Evolutionary conservation across 306 rosid species (phyloP), one percentile per base, ranked within the genome.

Genomic region (Dalbergia cultrata): DNA sequence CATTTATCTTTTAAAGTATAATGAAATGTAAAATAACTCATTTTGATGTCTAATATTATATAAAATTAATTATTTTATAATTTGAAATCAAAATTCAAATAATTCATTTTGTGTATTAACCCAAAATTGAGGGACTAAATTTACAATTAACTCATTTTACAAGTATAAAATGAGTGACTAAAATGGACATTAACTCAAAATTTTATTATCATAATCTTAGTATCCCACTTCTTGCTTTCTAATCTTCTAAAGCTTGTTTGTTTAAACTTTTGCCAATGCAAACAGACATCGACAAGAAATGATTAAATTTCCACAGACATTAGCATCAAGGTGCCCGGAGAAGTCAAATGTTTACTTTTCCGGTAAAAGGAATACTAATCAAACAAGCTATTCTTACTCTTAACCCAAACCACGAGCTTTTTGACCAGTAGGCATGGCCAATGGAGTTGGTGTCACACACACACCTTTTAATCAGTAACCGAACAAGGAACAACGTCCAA

Each of bases 361-460:
- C 14, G 53, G 53, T 47, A 47, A 11, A 47, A 47, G 13, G 53
- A 47, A 47, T 47, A n/a, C 16, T 10, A 47, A 47, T 47, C 53
- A 47, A 47, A 47, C 4, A 8, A 2, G 10, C 10, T 8, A 44
- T 26, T 26, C 31, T 3, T 26, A 44, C 12, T 44, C 4, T 8
- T 8, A 26, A 34, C 18, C 41, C 31, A 16, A 14, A 16, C 39
- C 45, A 0, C 47, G 47, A 70, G 62, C 39, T 5, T 52, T 70
- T 70, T 70, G 76, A 70, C 77, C 49, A 14, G 5, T 16, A 53
- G 8, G 7, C 6, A 14, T 14, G 65, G 52, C 56, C 65, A 35
- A 54, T 47, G 35, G 77, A 35, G 21, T 37, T 26, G 52, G 54
- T 13, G 21, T 72, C 54, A 39, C 16, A 19, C n/a, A 37, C 39